Conservation (phyloP, 179 eudicot species). For the Vitellaria paradoxa region DNA sequence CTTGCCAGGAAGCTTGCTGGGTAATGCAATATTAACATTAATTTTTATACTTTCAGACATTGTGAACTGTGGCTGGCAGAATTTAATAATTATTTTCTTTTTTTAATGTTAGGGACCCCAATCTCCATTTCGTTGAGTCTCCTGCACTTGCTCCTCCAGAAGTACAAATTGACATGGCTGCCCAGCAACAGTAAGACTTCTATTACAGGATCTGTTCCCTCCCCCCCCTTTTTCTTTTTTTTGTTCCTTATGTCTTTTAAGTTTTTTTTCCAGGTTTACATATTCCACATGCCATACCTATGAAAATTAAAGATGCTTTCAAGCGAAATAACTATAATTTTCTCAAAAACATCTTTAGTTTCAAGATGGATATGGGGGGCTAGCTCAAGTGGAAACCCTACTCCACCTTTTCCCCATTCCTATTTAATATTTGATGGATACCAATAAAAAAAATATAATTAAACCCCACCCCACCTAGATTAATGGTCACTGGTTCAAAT, state of each 20-base stretch:
- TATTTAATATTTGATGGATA: no score
- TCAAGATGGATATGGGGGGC: no score
- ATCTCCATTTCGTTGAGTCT: slow-evolving; percentile 25
- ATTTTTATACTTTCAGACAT: background rate
- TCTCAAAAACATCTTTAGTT: no score
- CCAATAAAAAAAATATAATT: background rate
- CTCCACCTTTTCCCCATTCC: no score
- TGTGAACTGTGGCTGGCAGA: background rate
- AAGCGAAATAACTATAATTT: no score
- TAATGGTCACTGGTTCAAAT: no score
- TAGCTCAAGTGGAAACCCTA: no score
- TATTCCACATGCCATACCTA: background rate
- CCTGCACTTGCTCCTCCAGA: slow-evolving; percentile 29
- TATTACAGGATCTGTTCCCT: background rate
- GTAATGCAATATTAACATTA: background rate
- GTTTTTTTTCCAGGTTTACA: background rate
- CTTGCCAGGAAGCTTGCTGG: slow-evolving; percentile 31
- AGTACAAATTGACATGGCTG: slow-evolving; percentile 26
- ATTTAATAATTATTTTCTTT: background rate
- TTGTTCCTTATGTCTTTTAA: background rate
- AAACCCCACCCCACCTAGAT: no score
- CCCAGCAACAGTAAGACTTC: slow-evolving; percentile 24
- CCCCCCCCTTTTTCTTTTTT: background rate
- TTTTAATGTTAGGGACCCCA: slow-evolving; percentile 19
- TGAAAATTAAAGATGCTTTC: background rate